Conservation (phyloP, 2,329 filamentous ascomycete species). For the Aspergillus sp. region DNA sequence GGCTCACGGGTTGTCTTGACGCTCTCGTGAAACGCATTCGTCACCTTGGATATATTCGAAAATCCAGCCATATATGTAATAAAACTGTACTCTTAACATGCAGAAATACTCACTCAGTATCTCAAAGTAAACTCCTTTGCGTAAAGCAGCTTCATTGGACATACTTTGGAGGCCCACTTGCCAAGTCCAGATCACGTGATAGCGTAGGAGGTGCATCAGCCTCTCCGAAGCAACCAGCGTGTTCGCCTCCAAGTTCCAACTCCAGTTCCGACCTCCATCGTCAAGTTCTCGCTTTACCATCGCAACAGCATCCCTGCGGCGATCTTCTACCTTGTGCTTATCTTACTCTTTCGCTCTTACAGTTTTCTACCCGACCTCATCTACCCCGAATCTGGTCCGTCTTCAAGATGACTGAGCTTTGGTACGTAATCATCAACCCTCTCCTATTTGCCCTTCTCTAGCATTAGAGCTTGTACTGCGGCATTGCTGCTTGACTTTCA, state of each 20-base stretch:
- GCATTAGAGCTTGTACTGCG: constrained; percentile 32
- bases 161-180: constrained; percentile 15
- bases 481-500: not conserved
- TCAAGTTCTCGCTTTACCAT: constrained; percentile 35
- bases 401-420: constrained; percentile 77
- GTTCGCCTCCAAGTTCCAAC: constrained; percentile 41
- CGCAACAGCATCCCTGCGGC: constrained; percentile 32
- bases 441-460: constrained; percentile 38
- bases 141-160: not conserved
- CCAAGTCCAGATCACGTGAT: constrained; percentile 40
- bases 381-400: constrained; percentile 23
- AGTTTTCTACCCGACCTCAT: constrained; percentile 17
- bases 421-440: constrained; percentile 64
- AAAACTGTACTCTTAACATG: not conserved
- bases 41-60: not conserved
- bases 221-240: constrained; percentile 39
- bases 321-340: constrained; percentile 26
- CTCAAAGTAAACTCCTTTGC: not conserved
- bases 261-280: constrained; percentile 34
- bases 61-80: constrained; percentile 5
- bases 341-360: constrained; percentile 24
- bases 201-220: constrained; percentile 28
- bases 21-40: constrained; percentile 14
- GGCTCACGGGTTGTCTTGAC: constrained; percentile 34
- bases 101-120: not conserved